Evolutionary conservation across 2,329 filamentous ascomycete species (phyloP).

Genomic region (Clarireedia paspali): DNA sequence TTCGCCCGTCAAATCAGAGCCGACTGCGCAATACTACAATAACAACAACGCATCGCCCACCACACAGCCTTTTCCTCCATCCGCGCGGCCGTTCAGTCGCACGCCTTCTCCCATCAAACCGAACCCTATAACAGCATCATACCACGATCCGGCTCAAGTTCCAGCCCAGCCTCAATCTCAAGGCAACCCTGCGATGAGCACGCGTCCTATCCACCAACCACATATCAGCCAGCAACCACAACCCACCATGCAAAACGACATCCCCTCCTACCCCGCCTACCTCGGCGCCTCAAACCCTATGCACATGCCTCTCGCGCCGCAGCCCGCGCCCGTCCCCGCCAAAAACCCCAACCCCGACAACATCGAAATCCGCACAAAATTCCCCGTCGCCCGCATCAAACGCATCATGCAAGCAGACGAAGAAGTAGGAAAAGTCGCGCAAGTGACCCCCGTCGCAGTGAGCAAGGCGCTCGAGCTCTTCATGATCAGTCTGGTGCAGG

Average conservation of each 20-base stretch:
- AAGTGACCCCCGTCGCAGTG: slow-evolving; percentile 93
- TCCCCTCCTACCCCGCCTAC: not conserved
- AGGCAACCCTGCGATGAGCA: not conserved
- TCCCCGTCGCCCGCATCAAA: slow-evolving; percentile 95
- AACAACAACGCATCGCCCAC: not conserved
- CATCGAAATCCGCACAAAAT: slow-evolving; percentile 84
- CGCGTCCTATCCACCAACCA: slow-evolving; percentile 2
- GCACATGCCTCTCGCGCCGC: not conserved
- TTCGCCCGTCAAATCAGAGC: not conserved
- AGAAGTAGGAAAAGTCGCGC: slow-evolving; percentile 95
- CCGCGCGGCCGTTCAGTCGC: not conserved
- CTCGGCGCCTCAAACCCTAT: not conserved
- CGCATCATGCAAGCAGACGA: slow-evolving; percentile 99
- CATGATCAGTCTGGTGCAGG: slow-evolving; percentile 89
- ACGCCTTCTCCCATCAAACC: not conserved
- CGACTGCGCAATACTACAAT: not conserved
- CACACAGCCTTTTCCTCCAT: not conserved
- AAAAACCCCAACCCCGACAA: slow-evolving; percentile 35
- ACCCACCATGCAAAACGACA: not conserved
- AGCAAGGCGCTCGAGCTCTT: slow-evolving; percentile 94
- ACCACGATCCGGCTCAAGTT: not conserved
- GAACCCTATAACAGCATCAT: not conserved
- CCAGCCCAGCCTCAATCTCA: no score
- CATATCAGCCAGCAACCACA: not conserved
- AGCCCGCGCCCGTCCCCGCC: slow-evolving; percentile 30